Evolutionary conservation across 768 basidiomycete genomes (phyloP).

Genomic region (Mycena maculata): DNA sequence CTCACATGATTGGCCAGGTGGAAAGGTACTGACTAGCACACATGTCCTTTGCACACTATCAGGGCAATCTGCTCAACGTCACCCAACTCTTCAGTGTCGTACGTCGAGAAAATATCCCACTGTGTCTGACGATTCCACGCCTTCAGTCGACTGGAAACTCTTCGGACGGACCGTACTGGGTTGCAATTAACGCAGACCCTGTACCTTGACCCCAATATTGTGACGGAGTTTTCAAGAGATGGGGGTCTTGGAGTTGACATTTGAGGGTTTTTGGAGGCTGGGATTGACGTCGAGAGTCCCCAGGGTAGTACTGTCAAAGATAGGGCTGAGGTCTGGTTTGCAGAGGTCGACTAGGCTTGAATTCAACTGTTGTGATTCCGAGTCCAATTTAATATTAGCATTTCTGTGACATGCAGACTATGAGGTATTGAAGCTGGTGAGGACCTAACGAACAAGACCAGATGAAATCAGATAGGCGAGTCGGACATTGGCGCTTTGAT

Average conservation of each 20-base stretch:
- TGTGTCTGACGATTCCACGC: neutral
- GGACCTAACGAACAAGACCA: no score
- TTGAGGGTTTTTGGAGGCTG: slow-evolving; percentile 36
- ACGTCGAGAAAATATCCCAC: neutral
- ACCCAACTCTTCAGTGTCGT: neutral
- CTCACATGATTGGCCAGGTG: neutral
- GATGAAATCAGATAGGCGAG: no score
- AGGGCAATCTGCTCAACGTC: neutral
- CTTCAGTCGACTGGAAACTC: neutral
- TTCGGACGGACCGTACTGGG: neutral
- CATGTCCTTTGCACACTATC: neutral
- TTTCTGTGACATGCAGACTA: no score
- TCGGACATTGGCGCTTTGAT: no score
- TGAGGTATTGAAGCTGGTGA: no score
- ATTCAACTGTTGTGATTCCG: no score
- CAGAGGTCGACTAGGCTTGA: slow-evolving; percentile 1
- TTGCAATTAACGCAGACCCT: neutral
- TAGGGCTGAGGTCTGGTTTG: slow-evolving; percentile 32
- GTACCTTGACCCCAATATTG: neutral
- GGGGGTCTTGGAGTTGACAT: slow-evolving; percentile 16
- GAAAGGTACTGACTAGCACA: neutral
- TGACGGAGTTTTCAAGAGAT: neutral
- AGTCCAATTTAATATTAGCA: no score
- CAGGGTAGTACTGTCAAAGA: slow-evolving; percentile 30
- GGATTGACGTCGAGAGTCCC: slow-evolving; percentile 8